Base-by-base conservation (phyloP, 2,329 filamentous ascomycete species). In the Alternaria burnsii region DNA sequence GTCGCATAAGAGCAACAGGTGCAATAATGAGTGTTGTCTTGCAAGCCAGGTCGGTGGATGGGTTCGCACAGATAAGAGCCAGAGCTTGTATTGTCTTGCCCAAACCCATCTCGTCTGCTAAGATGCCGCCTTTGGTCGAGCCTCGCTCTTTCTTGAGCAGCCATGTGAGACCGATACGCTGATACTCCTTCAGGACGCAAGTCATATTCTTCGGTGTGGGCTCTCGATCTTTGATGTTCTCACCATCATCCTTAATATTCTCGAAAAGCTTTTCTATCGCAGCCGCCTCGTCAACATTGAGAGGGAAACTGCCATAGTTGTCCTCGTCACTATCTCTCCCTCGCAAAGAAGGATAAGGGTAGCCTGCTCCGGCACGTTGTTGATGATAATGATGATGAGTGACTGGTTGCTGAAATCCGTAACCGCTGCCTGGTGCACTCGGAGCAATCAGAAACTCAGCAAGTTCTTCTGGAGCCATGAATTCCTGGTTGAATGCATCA, bases 11-110 rank as follows among this genome's bases (percentile, higher is more conserved):
- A 3, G 92, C 89, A 11, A 96, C 88, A 0, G 93, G 93, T 0
- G 90, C 91, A 48, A 97, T 84, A 48, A 97, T 92, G 24, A 97
- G 81, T n/a, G 89, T 95, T 0, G 93, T 93, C 82, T 92, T 87
- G 58, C 80, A 82, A 62, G 80, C 76, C n/a, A 79, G 79, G 61
- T 89, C 83, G 0, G 81, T 77, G 0, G 91, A 87, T n/a, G 85
- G 88, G 6, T 88, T 85, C 6, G 87, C 85, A 12, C 92, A 82
- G 68, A 97, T 91, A 43, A 97, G 84, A 4, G 93, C 87, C 22
- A 97, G 82, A 5, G 91, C 89, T 62, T 94, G 92, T 24, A 68
- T 64, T 0, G 92, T 94, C 78, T 95, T 94, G 8, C 92, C 92
- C 11, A 94, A 81, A 8, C 92, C 92, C 92, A 94, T 95, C 64